These are phyloP conservation scores for Psilocybe tampanensis DNA, from an alignment of 768 basidiomycete genomes.

Conservation along the genomic window DNA sequence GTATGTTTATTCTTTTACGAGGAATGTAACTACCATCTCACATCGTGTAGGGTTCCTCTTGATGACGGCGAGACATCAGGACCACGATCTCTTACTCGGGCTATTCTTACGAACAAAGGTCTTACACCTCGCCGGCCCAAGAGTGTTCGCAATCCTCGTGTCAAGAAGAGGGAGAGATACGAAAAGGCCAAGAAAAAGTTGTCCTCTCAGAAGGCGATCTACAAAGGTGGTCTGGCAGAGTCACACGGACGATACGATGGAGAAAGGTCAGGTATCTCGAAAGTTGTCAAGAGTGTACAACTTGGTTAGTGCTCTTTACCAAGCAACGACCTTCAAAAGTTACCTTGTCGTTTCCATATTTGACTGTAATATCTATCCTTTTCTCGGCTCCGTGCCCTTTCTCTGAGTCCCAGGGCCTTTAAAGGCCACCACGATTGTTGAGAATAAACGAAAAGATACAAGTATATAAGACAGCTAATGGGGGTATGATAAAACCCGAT, in stretches of 20 bases:
- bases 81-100: conserved; percentile 85
- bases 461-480: not conserved
- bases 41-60: conserved; percentile 23
- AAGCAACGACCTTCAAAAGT: too few species aligned
- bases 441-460: not conserved
- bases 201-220: conserved; percentile 87
- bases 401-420: not conserved
- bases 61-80: conserved; percentile 48
- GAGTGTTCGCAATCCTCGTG: conserved; percentile 91
- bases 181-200: conserved; percentile 96
- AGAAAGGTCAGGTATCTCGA: conserved; percentile 91
- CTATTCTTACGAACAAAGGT: conserved; percentile 93
- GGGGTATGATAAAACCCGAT: conserved; percentile 14
- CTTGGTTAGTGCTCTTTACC: conserved; percentile 44
- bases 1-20: conserved; percentile 8
- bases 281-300: conserved; percentile 84
- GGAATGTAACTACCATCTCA: not conserved
- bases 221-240: conserved; percentile 80
- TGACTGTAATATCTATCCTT: not conserved
- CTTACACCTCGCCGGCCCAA: conserved; percentile 90
- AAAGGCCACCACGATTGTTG: not conserved
- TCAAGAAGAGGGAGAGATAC: conserved; percentile 93
- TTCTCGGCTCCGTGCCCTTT: not conserved
- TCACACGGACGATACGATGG: conserved; percentile 81
- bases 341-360: not conserved